Conservation (phyloP, 192 early-diverging fungal genomes). For the Backusella psychrophila region DNA sequence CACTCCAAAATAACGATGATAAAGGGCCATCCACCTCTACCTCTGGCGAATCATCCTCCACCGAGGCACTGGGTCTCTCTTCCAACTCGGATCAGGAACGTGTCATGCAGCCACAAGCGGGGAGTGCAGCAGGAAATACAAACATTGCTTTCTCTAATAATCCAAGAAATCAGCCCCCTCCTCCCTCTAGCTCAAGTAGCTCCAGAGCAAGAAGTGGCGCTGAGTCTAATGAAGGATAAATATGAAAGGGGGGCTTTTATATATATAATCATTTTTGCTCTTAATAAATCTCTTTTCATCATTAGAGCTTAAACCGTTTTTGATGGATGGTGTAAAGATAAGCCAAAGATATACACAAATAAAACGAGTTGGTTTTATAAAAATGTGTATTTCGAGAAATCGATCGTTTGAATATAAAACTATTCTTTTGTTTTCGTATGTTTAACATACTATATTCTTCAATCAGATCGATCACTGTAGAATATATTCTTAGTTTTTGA, state of each 20-base stretch:
- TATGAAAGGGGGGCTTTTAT: background rate
- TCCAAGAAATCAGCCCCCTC: background rate
- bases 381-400: too few species aligned
- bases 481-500: too few species aligned
- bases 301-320: background rate
- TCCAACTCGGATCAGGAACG: conserved; percentile 9
- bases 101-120: conserved; percentile 1
- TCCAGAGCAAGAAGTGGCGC: background rate
- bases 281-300: background rate
- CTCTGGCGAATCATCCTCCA: background rate
- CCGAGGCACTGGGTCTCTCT: background rate
- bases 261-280: background rate
- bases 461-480: too few species aligned
- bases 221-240: background rate
- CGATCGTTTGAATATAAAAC: too few species aligned
- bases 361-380: too few species aligned
- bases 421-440: too few species aligned
- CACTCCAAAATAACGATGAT: background rate
- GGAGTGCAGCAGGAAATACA: background rate
- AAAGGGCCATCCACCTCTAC: background rate
- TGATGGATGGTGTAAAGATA: too few species aligned
- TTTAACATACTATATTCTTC: too few species aligned
- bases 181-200: background rate
- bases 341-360: too few species aligned
- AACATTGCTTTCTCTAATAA: background rate